A percentile compares a stretch with the other conserved stretches of the same genome.
phyloP scores from a whole-genome alignment of 116 monocot genomes.

The Cymodocea nodosa region DNA sequence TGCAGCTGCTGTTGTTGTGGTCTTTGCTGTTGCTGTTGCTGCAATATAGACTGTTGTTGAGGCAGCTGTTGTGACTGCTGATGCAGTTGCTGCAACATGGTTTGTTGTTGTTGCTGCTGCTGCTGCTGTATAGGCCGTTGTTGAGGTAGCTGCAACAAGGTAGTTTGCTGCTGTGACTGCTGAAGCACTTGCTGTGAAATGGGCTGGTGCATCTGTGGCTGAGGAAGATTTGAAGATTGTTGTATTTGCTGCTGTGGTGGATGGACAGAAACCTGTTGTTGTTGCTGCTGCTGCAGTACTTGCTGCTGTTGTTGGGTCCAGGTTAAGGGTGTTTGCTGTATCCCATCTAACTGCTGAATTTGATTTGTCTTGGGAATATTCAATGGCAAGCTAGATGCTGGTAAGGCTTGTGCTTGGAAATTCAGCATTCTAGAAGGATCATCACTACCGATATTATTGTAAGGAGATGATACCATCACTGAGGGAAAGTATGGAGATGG shows the following conservation, averaged over 20 bases:
- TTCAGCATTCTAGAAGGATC: slow-evolving; percentile 42
- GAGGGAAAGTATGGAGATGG: slow-evolving; percentile 39
- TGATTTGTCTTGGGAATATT: slow-evolving; percentile 25
- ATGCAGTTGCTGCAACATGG: slow-evolving; percentile 1
- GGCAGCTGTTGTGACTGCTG: slow-evolving; percentile 14
- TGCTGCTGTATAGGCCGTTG: slow-evolving; percentile 13
- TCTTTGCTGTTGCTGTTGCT: slow-evolving; percentile 10
- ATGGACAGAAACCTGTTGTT: slow-evolving; percentile 1
- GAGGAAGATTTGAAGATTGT: slow-evolving; percentile 5
- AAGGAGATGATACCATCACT: slow-evolving; percentile 19
- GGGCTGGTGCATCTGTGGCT: slow-evolving; percentile 7
- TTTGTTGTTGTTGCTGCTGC: slow-evolving; percentile 4
- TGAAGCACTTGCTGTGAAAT: not conserved
- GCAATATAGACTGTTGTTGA: not conserved
- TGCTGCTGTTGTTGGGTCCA: slow-evolving; percentile 17
- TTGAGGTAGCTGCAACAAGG: not conserved
- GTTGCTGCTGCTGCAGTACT: slow-evolving; percentile 17
- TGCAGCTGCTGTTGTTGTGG: slow-evolving; percentile 13
- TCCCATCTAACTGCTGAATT: slow-evolving; percentile 26
- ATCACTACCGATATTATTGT: slow-evolving; percentile 16
- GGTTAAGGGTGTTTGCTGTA: slow-evolving; percentile 21
- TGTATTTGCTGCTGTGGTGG: slow-evolving; percentile 8
- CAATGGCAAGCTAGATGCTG: slow-evolving; percentile 29
- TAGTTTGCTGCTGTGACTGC: not conserved
- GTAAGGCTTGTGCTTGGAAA: slow-evolving; percentile 34